Conservation (phyloP, 257 asterid species). For the Solanum neorickii region DNA sequence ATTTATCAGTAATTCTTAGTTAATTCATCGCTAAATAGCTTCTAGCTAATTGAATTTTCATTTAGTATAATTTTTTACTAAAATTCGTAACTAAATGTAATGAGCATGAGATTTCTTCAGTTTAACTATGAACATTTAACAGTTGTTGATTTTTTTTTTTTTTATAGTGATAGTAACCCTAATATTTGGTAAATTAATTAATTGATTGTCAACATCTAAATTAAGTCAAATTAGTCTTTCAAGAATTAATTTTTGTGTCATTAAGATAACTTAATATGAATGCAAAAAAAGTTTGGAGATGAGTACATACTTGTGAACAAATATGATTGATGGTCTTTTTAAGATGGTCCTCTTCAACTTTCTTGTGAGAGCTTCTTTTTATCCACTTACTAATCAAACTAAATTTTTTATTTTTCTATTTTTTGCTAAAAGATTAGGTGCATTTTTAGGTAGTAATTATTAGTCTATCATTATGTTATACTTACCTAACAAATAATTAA, state of each 20-base stretch:
- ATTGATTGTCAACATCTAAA: constrained; percentile 3
- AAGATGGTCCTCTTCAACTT: constrained; percentile 10
- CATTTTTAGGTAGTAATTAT: background rate
- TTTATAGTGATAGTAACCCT: background rate
- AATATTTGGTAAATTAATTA: background rate
- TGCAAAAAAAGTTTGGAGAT: constrained; percentile 16
- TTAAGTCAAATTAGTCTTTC: background rate
- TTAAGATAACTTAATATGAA: background rate
- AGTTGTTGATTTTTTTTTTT: too few relatives aligned
- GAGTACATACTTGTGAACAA: constrained; percentile 1
- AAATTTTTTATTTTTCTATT: background rate
- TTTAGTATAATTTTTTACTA: too few relatives aligned
- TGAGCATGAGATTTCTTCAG: fast-evolving
- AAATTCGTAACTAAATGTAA: background rate
- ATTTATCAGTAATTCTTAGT: too few relatives aligned
- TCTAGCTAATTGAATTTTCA: background rate
- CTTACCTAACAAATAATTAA: background rate
- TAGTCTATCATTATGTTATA: background rate
- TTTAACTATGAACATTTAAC: background rate
- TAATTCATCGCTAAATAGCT: fast-evolving
- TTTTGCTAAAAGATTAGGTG: background rate
- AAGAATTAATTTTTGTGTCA: background rate
- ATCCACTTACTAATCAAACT: background rate
- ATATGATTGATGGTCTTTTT: background rate
- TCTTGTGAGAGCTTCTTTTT: constrained; percentile 2